Conservation (phyloP, 495 filamentous ascomycete species). For the Podospora sp. region DNA sequence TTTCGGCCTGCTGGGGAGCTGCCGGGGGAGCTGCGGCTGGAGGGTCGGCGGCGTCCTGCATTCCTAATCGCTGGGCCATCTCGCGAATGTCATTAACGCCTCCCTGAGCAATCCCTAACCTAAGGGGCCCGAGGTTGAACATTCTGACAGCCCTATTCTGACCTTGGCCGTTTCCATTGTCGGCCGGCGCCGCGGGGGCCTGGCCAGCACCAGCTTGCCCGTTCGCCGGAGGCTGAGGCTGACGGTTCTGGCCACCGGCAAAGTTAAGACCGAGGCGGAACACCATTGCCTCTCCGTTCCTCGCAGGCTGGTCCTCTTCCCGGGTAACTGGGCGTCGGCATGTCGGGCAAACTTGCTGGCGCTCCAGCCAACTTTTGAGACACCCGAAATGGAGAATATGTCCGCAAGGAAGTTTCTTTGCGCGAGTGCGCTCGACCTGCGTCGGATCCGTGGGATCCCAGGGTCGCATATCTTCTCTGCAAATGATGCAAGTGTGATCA, state of each 20-base stretch:
- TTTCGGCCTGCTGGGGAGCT: constrained; percentile 24
- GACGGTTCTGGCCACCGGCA: constrained; percentile 36
- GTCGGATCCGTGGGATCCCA: constrained; percentile 56
- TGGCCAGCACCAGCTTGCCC: constrained; percentile 48
- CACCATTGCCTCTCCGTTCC: constrained; percentile 36
- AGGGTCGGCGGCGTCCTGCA: constrained; percentile 29
- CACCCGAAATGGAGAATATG: constrained; percentile 95
- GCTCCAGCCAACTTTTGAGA: constrained; percentile 95
- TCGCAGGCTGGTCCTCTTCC: constrained; percentile 30
- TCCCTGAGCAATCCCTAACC: constrained; percentile 59
- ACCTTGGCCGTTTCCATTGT: constrained; percentile 28
- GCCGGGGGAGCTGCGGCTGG: constrained; percentile 28
- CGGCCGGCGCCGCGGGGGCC: constrained; percentile 31
- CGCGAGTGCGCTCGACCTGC: constrained; percentile 77
- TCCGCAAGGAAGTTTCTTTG: constrained; percentile 95
- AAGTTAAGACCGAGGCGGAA: constrained; percentile 36
- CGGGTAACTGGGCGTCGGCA: constrained; percentile 80
- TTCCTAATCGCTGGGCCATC: constrained; percentile 45
- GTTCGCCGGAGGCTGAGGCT: constrained; percentile 31
- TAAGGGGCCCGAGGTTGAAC: constrained; percentile 64
- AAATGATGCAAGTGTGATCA: constrained; percentile 96
- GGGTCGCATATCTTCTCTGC: constrained; percentile 90
- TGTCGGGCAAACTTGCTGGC: constrained; percentile 95
- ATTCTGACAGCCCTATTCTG: constrained; percentile 46
- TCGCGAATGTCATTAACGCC: constrained; percentile 50